A percentile compares a stretch with the other conserved stretches of the same genome.
Evolutionary conservation across 2,329 filamentous ascomycete genomes (phyloP).

Genomic region (Aureobasidium sp.): DNA sequence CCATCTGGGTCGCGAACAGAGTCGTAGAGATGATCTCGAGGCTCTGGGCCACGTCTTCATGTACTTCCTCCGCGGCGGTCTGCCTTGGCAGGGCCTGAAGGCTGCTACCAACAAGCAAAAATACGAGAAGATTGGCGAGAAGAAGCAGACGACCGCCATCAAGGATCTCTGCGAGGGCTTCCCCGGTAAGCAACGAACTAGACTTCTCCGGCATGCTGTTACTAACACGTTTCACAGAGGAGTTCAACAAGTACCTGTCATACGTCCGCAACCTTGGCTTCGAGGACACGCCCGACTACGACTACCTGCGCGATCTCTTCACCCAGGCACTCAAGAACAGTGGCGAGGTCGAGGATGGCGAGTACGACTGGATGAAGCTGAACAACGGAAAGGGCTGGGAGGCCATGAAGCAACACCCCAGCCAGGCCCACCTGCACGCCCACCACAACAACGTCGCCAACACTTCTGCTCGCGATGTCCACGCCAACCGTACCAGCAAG

Average conservation of each 20-base stretch:
- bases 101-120: slow-evolving; percentile 82
- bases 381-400: slow-evolving; percentile 92
- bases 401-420: slow-evolving; percentile 60
- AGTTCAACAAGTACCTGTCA: slow-evolving; percentile 95
- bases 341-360: slow-evolving; percentile 90
- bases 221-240: slow-evolving; percentile 48
- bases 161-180: slow-evolving; percentile 96
- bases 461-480: slow-evolving; percentile 74
- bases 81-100: slow-evolving; percentile 61
- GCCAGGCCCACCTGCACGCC: slow-evolving; percentile 62
- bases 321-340: slow-evolving; percentile 91
- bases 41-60: slow-evolving; percentile 65
- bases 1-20: slow-evolving; percentile 91
- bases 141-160: slow-evolving; percentile 96
- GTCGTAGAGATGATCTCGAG: slow-evolving; percentile 89
- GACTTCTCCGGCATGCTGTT: not conserved
- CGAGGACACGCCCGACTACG: slow-evolving; percentile 96
- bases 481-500: slow-evolving; percentile 58
- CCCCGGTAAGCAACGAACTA: slow-evolving; percentile 48
- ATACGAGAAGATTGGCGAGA: slow-evolving; percentile 99
- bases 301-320: slow-evolving; percentile 92
- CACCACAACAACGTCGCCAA: slow-evolving; percentile 55
- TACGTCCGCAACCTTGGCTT: slow-evolving; percentile 98
- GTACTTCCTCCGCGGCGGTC: slow-evolving; percentile 58
- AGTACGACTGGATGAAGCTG: slow-evolving; percentile 99